Conservation (phyloP, 495 filamentous ascomycete species). For the Podospora pseudopauciseta region DNA sequence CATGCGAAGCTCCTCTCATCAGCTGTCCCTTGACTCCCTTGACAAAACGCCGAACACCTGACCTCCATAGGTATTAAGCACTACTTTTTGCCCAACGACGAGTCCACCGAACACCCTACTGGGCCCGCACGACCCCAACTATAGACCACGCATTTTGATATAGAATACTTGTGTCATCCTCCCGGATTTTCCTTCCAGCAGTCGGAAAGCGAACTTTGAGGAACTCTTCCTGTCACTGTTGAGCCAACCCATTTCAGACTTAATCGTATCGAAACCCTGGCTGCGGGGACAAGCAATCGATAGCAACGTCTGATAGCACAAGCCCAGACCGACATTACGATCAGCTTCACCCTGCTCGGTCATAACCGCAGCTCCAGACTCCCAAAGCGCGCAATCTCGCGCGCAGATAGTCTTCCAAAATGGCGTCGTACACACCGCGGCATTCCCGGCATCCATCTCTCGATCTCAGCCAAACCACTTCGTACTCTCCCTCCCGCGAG, state of each 20-base stretch:
- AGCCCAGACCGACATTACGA: neutral
- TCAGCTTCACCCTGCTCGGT: neutral
- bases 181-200: neutral
- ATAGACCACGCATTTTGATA: slow-evolving; percentile 18
- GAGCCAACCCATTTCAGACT: neutral
- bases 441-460: slow-evolving; percentile 66
- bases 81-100: slow-evolving; percentile 1
- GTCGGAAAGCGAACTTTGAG: neutral
- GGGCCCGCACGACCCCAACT: neutral
- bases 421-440: slow-evolving; percentile 56
- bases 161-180: neutral
- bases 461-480: slow-evolving; percentile 52
- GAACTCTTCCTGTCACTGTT: neutral
- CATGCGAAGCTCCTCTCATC: neutral
- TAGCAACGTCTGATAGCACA: neutral
- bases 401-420: slow-evolving; percentile 8
- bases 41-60: neutral
- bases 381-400: neutral
- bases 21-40: neutral
- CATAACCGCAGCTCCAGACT: neutral
- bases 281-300: neutral
- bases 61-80: neutral
- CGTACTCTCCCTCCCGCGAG: slow-evolving; percentile 36
- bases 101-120: neutral
- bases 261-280: neutral